Evolutionary conservation across 495 filamentous ascomycete species (phyloP), one percentile per base, ranked within the genome.

Genomic region (Lasiosphaeris hirsuta): DNA sequence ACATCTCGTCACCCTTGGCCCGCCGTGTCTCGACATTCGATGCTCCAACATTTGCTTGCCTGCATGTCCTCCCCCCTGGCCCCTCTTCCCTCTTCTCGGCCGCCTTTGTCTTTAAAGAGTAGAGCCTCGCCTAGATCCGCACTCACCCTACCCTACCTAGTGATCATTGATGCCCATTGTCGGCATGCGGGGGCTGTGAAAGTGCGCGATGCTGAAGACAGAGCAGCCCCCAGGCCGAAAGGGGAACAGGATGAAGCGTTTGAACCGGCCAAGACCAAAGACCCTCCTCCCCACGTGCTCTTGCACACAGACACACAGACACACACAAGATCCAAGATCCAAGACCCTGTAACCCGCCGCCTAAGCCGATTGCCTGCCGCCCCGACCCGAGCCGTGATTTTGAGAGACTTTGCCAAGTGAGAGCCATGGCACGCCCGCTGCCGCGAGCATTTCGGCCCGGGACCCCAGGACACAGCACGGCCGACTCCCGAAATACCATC

Each of bases 241-340:
- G 37, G 53, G 53, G 53, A 55, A 46, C 53, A 55, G 11, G 53
- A 55, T 46, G 42, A 38, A 19, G 35, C 15, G 43, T 30, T 35
- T 55, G 53, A 18, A 23, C 18, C 53, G 41, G 30, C 15, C 23
- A 30, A 30, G 23, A 30, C 23, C 23, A 30, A 30, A 41, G 15
- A 14, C 4, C 35, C 19, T 18, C 40, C 40, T 47, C 43, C 23
- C 42, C 53, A 47, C 51, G 51, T 43, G 51, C 40, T 41, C 17
- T 43, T 44, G n/a, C n/a, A n/a, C n/a, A n/a, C n/a, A n/a, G n/a
- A n/a, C n/a, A n/a, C n/a, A n/a, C n/a, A n/a, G n/a, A n/a, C n/a
- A n/a, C n/a, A n/a, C n/a, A n/a, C n/a, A n/a, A n/a, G n/a, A n/a
- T n/a, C n/a, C n/a, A n/a, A n/a, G n/a, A n/a, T n/a, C n/a, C 23